These are phyloP conservation scores for Waltiozyma sp. DNA, from an alignment of 1,139 yeast species.

Conservation along the genomic window DNA sequence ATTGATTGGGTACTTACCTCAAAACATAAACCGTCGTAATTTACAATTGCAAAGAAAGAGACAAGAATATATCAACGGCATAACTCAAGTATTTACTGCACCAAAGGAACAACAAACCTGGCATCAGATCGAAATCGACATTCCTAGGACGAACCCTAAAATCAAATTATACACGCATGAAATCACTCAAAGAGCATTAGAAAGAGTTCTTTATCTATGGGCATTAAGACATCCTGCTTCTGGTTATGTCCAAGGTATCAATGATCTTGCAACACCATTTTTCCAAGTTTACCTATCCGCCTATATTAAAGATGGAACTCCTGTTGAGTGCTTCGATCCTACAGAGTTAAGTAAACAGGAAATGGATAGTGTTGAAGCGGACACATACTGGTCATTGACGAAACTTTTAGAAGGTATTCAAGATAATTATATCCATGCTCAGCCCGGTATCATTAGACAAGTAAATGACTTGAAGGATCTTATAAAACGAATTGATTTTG, in stretches of 20 bases:
- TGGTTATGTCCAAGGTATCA: conserved; percentile 98
- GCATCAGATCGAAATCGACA: conserved; percentile 94
- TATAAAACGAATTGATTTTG: conserved; percentile 69
- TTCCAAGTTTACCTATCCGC: conserved; percentile 75
- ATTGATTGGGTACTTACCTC: conserved; percentile 79
- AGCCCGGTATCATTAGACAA: conserved; percentile 92
- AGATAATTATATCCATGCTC: conserved; percentile 94
- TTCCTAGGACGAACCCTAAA: conserved; percentile 88
- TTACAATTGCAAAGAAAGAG: conserved; percentile 68
- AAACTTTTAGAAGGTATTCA: conserved; percentile 87
- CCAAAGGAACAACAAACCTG: conserved; percentile 68
- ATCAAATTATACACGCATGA: conserved; percentile 59
- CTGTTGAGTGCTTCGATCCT: conserved; percentile 53
- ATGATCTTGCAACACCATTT: conserved; percentile 90
- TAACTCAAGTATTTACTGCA: conserved; percentile 43
- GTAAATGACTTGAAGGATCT: conserved; percentile 71
- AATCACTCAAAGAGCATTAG: conserved; percentile 67
- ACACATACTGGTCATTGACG: conserved; percentile 92
- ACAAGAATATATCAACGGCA: conserved; percentile 74
- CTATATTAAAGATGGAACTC: conserved; percentile 34
- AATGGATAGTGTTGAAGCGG: conserved; percentile 70
- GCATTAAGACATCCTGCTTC: conserved; percentile 96
- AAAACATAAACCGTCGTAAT: conserved; percentile 66
- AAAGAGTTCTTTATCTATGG: conserved; percentile 83
- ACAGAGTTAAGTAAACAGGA: conserved; percentile 42